These are phyloP conservation scores for Pyrenopolyporus hunteri DNA, from an alignment of 495 filamentous ascomycete species.

Conservation along the genomic window DNA sequence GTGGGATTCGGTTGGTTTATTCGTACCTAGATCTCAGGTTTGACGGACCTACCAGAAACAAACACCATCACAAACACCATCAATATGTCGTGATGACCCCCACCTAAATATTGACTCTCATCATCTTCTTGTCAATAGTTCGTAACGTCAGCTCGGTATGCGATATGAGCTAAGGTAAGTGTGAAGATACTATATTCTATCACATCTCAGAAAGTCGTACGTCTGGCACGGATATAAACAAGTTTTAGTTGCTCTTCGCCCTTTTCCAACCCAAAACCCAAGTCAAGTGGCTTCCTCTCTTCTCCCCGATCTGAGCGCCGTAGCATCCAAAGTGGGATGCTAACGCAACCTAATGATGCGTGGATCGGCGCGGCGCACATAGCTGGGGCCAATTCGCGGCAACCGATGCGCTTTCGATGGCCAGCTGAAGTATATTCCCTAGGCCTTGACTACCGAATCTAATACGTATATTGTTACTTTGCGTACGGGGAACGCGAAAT, in stretches of 20 bases:
- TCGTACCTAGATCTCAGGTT: background rate
- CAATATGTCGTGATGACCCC: constrained; percentile 24
- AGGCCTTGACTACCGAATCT: constrained; percentile 15
- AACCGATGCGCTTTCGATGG: constrained; percentile 4
- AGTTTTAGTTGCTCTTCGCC: background rate
- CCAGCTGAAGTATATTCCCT: constrained; percentile 9
- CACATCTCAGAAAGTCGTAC: background rate
- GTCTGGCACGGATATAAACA: background rate
- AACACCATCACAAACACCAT: background rate
- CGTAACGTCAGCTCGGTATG: background rate
- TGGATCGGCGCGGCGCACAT: constrained; percentile 18
- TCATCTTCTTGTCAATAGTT: background rate
- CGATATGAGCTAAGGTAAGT: background rate
- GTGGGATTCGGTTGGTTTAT: no score
- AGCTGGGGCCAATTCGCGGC: constrained; percentile 6
- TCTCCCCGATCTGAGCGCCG: background rate
- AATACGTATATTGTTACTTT: background rate
- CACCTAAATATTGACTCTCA: background rate
- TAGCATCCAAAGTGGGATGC: background rate
- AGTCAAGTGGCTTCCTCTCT: background rate
- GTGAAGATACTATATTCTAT: background rate
- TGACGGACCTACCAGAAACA: background rate
- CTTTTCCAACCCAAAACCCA: background rate
- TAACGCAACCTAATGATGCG: constrained; percentile 22
- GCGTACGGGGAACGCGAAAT: constrained; percentile 24